Base-by-base conservation (phyloP, 164 flowering plant genomes). In the Kalanchoe fedtschenkoi region DNA sequence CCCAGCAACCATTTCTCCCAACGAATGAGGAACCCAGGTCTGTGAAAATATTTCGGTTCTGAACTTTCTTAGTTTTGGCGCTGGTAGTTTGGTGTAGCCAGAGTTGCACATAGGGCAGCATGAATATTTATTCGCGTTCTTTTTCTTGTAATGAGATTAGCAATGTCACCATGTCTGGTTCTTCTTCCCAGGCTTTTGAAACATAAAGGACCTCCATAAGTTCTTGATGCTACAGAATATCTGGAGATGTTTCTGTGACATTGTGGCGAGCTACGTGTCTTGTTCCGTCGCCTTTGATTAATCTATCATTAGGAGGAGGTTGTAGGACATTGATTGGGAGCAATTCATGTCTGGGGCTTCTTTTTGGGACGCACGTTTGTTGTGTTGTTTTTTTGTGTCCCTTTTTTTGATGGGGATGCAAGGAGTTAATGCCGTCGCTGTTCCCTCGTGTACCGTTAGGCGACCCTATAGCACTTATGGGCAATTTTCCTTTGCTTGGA, bases 21-120 rank as follows among this genome's bases (percentile, higher is more conserved):
- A 68, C 26, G 51, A 41, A 62, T 62, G 66, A 60, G 61, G 26
- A 59, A 54, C 34, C 61, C 69, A 58, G 73, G 75, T 60, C 68
- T 6, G 51, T 70, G 70, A 67, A 15, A 59, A 62, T 39, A 61
- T 4, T 60, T 37, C 39, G 1, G 1, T 21, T 21, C 26, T n/a
- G n/a, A 5, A 15, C 39, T 34, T 54, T 54, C 14, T 54, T 54
- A 47, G 55, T 55, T 71, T 51, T 47, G 54, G 21, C 22, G 54
- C 28, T 7, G 1, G 9, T 26, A 47, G 28, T 1, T 6, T 5
- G 28, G 19, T 7, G 10, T 47, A 19, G 21, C 10, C 14, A 47
- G 54, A 9, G 21, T 44, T 47, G 54, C 22, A 47, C 10, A 26
- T 51, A 24, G 28, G 13, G 3, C 54, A 47, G 6, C 28, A 13